These are phyloP conservation scores for Conticribra weissflogii DNA, from an alignment of 108 stramenopile species.

Conservation along the genomic window DNA sequence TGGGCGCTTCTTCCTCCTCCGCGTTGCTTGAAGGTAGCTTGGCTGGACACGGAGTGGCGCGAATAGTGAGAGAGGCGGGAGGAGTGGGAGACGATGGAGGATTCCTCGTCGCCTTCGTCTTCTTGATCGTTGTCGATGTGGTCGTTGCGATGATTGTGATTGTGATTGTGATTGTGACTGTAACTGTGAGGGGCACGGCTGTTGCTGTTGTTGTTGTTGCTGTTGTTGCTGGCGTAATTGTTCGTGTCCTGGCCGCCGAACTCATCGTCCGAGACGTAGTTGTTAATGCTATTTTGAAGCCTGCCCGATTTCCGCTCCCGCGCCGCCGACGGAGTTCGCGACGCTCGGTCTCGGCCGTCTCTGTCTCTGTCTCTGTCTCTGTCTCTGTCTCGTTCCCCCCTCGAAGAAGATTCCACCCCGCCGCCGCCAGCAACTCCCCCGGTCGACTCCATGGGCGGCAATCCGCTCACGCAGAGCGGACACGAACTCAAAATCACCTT, in stretches of 20 bases:
- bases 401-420: too few species aligned
- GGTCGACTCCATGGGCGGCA: constrained; percentile 14
- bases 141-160: background rate
- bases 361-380: too few species aligned
- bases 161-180: background rate
- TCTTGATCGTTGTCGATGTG: background rate
- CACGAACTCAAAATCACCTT: constrained; percentile 26
- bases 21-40: constrained; percentile 2
- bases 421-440: background rate
- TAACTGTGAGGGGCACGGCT: background rate
- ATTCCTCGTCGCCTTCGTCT: constrained; percentile 14
- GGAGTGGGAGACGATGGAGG: constrained; percentile 3
- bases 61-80: background rate
- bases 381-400: too few species aligned
- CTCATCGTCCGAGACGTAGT: too few species aligned
- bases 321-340: too few species aligned
- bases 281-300: too few species aligned
- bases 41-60: background rate
- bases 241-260: too few species aligned
- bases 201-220: too few species aligned
- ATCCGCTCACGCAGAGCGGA: constrained; percentile 30
- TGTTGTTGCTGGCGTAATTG: too few species aligned
- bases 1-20: too few species aligned
- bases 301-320: too few species aligned
- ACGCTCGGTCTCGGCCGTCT: too few species aligned